Base-by-base conservation (phyloP, 345 rosid genomes). In the Noccaea bulbosa region DNA sequence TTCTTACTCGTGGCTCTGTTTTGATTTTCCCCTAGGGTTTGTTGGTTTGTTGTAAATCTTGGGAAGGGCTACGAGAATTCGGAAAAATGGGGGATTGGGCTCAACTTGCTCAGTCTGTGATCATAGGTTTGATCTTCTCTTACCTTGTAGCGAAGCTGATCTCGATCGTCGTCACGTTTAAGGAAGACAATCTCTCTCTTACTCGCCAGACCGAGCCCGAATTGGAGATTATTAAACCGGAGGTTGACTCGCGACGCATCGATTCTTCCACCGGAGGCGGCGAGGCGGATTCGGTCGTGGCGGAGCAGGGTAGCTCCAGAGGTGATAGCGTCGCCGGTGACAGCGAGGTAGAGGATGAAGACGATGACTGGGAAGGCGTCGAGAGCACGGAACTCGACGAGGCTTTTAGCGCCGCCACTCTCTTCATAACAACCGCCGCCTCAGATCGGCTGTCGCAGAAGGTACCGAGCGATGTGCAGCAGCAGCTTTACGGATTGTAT, bases 301-400 rank as follows among this genome's bases (percentile, higher is more conserved):
- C 95, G 16, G 97, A 87, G 78, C 88, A 82, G 6, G 96, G 98
- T 4, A 87, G 98, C 80, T 82, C 84, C 8, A 81, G 91, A 70
- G 81, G 77, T 46, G 93, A 86, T 47, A 87, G 86, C 77, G 67
- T 62, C 27, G 77, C 65, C 17, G 87, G 79, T 9, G 87, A 77
- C 7, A 77, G 40, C 15, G 79, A 35, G 2, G 88, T 73, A 0
- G 92, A 84, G 4, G 89, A 89, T 14, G 97, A 77, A 0, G 92
- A 84, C 5, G 89, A 89, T 16, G 97, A 88, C 54, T 91, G 99
- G 99, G 97, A 94, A 74, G 97, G 96, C 33, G 96, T 91, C 11
- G 99, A 91, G 86, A 88, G 85, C 77, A 89, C 93, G 63, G 97
- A 89, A 76, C 75, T 94, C 49, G 99, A 94, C 45, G 95, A 86